phyloP scores from a whole-genome alignment of 768 basidiomycete genomes.

The Cystobasidium tubakii region DNA sequence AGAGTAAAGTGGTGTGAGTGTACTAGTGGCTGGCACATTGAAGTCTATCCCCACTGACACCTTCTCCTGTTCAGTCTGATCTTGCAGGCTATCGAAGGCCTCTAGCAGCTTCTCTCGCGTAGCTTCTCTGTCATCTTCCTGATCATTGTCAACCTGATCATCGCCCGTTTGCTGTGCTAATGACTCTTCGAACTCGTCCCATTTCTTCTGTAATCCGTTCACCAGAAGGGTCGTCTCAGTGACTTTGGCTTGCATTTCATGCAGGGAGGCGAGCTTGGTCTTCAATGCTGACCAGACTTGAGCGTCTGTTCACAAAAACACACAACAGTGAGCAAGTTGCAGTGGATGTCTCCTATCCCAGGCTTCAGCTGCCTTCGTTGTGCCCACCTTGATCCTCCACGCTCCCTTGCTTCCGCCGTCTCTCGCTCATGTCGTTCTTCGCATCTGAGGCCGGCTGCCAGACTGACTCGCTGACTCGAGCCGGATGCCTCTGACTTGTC shows the following conservation, averaged over 20 bases:
- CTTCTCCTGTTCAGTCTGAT: conserved; percentile 13
- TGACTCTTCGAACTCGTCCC: neutral
- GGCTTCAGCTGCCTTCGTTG: no score
- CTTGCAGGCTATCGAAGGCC: neutral
- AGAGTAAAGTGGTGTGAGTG: neutral
- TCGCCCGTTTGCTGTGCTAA: neutral
- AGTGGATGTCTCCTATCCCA: no score
- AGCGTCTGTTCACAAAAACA: neutral
- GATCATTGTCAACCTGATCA: neutral
- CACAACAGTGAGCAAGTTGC: no score
- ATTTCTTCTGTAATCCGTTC: neutral
- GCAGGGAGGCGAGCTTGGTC: conserved; percentile 8
- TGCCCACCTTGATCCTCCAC: conserved; percentile 1
- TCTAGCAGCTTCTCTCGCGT: neutral
- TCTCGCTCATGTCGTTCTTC: neutral
- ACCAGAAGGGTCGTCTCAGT: neutral
- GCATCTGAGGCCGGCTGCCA: neutral
- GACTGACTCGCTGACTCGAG: conserved; percentile 2
- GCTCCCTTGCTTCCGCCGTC: neutral
- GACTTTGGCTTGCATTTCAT: neutral
- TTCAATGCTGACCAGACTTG: conserved; percentile 7
- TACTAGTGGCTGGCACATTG: neutral
- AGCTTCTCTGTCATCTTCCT: neutral
- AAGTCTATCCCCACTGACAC: neutral
- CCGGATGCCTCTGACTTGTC: neutral